These are phyloP conservation scores for Lentinula raphanica DNA, from an alignment of 768 basidiomycete genomes.

Conservation along the genomic window DNA sequence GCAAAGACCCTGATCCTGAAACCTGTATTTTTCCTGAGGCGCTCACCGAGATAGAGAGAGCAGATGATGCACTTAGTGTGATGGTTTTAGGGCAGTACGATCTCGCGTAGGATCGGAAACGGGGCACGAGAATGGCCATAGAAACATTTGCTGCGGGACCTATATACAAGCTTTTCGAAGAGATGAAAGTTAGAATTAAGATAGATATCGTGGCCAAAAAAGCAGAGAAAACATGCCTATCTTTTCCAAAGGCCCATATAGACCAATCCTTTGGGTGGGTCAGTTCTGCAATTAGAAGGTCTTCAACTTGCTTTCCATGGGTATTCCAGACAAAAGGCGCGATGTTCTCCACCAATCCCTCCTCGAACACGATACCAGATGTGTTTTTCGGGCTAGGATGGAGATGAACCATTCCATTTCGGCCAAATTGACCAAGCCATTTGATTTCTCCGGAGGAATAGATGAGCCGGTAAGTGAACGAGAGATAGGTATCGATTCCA, in stretches of 20 bases:
- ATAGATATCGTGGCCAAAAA: neutral
- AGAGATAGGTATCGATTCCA: slow-evolving; percentile 18
- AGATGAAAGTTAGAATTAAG: neutral
- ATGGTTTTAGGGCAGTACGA: slow-evolving; percentile 23
- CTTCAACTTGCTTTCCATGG: slow-evolving; percentile 1
- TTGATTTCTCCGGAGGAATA: slow-evolving; percentile 36
- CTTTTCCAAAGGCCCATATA: slow-evolving; percentile 16
- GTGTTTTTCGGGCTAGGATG: slow-evolving; percentile 11
- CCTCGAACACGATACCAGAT: slow-evolving; percentile 17
- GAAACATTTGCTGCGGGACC: slow-evolving; percentile 19
- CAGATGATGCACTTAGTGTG: slow-evolving; percentile 25
- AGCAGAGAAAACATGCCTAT: slow-evolving; percentile 18
- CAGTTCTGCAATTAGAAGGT: slow-evolving; percentile 18
- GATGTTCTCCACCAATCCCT: slow-evolving; percentile 18
- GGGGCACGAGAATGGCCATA: slow-evolving; percentile 28
- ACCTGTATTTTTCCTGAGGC: slow-evolving; percentile 19
- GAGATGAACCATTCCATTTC: slow-evolving; percentile 38
- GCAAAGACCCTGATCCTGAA: slow-evolving; percentile 25
- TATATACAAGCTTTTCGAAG: slow-evolving; percentile 10
- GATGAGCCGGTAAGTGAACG: slow-evolving; percentile 46
- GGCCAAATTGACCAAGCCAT: slow-evolving; percentile 43
- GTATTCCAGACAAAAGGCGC: slow-evolving; percentile 6
- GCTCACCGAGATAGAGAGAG: slow-evolving; percentile 20
- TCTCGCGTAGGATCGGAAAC: slow-evolving; percentile 11
- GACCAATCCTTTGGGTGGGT: slow-evolving; percentile 18